These are phyloP conservation scores for Kodamaea jinghongensis DNA, from an alignment of 805 yeast species.

Conservation along the genomic window DNA sequence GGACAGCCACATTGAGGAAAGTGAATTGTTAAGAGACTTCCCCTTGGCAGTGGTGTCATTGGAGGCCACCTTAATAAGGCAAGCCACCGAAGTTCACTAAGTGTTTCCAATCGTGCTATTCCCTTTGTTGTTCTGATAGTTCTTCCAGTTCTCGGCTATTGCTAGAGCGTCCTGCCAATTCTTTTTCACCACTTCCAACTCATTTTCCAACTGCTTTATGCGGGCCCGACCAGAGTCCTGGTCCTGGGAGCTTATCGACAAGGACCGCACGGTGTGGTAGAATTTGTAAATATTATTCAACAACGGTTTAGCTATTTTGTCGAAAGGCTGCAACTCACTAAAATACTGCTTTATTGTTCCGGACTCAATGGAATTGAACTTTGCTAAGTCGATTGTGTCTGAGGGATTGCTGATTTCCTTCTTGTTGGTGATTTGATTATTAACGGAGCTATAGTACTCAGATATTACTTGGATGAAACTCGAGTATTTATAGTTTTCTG, in stretches of 20 bases:
- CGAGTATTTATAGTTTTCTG: slow-evolving; percentile 37
- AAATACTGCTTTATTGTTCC: slow-evolving; percentile 16
- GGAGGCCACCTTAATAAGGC: slow-evolving; percentile 29
- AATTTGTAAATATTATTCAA: slow-evolving; percentile 32
- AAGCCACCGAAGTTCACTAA: not conserved
- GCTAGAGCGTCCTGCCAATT: slow-evolving; percentile 41
- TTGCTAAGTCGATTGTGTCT: slow-evolving; percentile 25
- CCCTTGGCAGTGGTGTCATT: slow-evolving; percentile 28
- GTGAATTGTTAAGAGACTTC: slow-evolving; percentile 26
- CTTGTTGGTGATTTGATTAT: slow-evolving; percentile 23
- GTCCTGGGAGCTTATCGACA: slow-evolving; percentile 6
- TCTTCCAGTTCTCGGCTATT: slow-evolving; percentile 40
- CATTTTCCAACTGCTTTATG: slow-evolving; percentile 25
- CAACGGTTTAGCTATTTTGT: slow-evolving; percentile 32
- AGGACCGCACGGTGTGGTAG: slow-evolving; percentile 26
- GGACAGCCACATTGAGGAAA: slow-evolving; percentile 8
- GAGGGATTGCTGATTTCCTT: slow-evolving; percentile 27
- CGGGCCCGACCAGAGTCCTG: slow-evolving; percentile 11
- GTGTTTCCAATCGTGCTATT: not conserved
- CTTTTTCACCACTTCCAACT: slow-evolving; percentile 28
- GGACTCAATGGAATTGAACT: slow-evolving; percentile 13
- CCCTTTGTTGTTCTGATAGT: slow-evolving; percentile 6
- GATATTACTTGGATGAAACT: slow-evolving; percentile 28
- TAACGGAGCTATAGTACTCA: slow-evolving; percentile 26
- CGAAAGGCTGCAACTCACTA: slow-evolving; percentile 38